A percentile compares a stretch with the other conserved stretches of the same genome.
phyloP scores from a whole-genome alignment of 805 yeast genomes.

The Myxozyma melibiosi region DNA sequence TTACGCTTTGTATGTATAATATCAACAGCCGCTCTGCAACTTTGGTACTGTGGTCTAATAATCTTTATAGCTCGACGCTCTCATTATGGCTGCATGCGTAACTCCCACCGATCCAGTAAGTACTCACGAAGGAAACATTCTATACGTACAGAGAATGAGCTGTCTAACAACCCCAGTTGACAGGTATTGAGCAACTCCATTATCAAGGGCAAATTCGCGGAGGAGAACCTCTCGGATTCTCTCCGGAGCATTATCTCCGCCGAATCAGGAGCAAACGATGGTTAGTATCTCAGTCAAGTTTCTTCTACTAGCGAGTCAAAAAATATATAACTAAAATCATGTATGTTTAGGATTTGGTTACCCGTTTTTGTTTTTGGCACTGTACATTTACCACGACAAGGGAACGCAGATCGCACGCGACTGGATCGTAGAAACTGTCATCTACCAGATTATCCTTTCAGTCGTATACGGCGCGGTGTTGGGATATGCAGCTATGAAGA shows the following conservation, averaged over 20 bases:
- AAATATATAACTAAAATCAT: no score
- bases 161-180: neutral
- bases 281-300: neutral
- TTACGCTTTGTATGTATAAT: slow-evolving; percentile 44
- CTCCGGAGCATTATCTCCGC: slow-evolving; percentile 64
- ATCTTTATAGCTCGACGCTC: slow-evolving; percentile 45
- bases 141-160: no score
- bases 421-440: slow-evolving; percentile 62
- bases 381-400: slow-evolving; percentile 54
- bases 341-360: slow-evolving; percentile 49
- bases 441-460: slow-evolving; percentile 66
- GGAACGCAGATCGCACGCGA: slow-evolving; percentile 60
- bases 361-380: slow-evolving; percentile 66
- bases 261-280: slow-evolving; percentile 74
- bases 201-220: slow-evolving; percentile 71
- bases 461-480: slow-evolving; percentile 51
- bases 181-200: slow-evolving; percentile 5
- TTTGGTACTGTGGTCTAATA: slow-evolving; percentile 38
- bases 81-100: slow-evolving; percentile 67
- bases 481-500: slow-evolving; percentile 55
- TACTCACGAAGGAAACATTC: slow-evolving; percentile 73
- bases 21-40: neutral
- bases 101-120: slow-evolving; percentile 80
- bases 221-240: slow-evolving; percentile 60
- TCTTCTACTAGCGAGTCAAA: no score